These are phyloP conservation scores for Debaryomycetaceae sp. DNA, from an alignment of 1,139 yeast species.

Conservation along the genomic window DNA sequence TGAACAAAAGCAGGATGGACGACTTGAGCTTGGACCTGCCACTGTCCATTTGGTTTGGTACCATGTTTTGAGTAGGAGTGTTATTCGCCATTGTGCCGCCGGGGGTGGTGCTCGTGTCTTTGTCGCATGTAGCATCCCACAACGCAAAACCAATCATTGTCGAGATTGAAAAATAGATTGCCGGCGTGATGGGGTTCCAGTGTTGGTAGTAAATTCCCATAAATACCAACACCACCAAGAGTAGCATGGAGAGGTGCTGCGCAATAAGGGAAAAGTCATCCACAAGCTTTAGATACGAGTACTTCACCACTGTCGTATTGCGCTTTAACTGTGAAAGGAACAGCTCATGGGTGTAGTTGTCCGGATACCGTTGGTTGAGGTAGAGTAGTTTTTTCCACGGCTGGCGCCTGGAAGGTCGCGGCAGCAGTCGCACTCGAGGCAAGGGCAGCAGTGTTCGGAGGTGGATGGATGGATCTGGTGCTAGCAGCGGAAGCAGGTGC, in stretches of 20 bases:
- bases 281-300: constrained; percentile 58
- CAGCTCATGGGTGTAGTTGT: constrained; percentile 79
- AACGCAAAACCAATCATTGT: constrained; percentile 27
- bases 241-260: constrained; percentile 58
- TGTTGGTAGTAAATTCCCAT: constrained; percentile 46
- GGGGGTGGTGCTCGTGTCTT: neutral
- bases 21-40: constrained; percentile 45
- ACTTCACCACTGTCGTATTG: constrained; percentile 68
- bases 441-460: constrained; percentile 2
- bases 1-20: constrained; percentile 61
- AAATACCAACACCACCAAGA: constrained; percentile 60
- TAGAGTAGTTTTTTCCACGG: constrained; percentile 87
- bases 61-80: constrained; percentile 2
- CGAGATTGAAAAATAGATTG: constrained; percentile 20
- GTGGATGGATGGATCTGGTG: too few species aligned
- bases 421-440: constrained; percentile 1
- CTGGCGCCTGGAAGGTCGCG: constrained; percentile 5
- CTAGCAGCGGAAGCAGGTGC: too few species aligned
- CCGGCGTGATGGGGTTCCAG: constrained; percentile 43
- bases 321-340: constrained; percentile 76
- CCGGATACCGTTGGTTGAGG: constrained; percentile 83
- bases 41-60: constrained; percentile 8
- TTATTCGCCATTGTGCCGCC: constrained; percentile 3
- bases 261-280: constrained; percentile 69
- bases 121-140: constrained; percentile 7